These are phyloP conservation scores for Termitomyces sp. DNA, from an alignment of 768 basidiomycete species.

Conservation along the genomic window DNA sequence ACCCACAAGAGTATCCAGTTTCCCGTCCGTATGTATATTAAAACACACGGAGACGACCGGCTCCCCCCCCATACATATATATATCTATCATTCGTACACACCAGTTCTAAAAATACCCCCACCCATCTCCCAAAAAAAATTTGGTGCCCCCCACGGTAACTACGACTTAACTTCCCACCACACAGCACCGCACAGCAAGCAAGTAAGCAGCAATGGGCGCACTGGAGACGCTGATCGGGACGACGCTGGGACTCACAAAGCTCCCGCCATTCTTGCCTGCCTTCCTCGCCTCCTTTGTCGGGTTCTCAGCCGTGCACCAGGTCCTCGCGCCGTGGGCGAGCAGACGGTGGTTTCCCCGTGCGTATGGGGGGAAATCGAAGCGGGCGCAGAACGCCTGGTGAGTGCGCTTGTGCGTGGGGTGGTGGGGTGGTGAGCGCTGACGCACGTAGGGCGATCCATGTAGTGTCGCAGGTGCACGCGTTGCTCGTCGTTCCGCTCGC, in stretches of 20 bases:
- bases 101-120: no score
- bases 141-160: no score
- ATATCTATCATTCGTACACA: no score
- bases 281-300: conserved; percentile 46
- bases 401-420: conserved; percentile 2
- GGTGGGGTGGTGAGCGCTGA: no score
- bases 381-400: conserved; percentile 59
- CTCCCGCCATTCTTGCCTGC: conserved; percentile 52
- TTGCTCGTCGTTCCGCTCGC: conserved; percentile 63
- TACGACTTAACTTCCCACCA: no score
- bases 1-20: no score
- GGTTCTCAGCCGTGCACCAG: conserved; percentile 55
- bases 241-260: conserved; percentile 41
- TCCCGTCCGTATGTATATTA: no score
- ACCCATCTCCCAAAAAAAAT: no score
- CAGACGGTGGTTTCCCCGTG: conserved; percentile 37
- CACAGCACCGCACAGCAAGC: no score
- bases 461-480: conserved; percentile 71
- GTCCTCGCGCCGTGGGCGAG: conserved; percentile 52
- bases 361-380: conserved; percentile 41
- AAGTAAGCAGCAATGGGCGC: conserved; percentile 1
- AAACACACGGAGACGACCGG: no score
- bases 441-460: conserved; percentile 53
- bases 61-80: no score
- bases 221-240: conserved; percentile 5